Evolutionary conservation across 73 alveolate genomes (phyloP).

Genomic region (Durusdinium trenchii): DNA sequence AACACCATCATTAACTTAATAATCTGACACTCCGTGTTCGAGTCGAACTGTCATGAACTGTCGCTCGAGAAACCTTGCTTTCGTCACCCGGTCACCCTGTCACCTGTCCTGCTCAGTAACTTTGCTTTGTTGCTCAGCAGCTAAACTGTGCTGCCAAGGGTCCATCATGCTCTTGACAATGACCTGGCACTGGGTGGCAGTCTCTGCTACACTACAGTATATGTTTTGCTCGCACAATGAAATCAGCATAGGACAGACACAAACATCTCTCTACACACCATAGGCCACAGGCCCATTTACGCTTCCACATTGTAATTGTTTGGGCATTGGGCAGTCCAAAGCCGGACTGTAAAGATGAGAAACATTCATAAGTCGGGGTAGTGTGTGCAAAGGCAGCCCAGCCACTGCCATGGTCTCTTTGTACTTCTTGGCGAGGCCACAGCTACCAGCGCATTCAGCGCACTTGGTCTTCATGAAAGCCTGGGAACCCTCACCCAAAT

Average conservation of each 20-base stretch:
- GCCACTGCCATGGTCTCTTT: slow-evolving; percentile 78
- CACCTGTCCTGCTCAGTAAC: no score
- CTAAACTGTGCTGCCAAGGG: slow-evolving; percentile 20
- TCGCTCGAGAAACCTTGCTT: no score
- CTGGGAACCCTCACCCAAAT: slow-evolving; percentile 12
- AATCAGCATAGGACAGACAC: no score
- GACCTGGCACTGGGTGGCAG: not conserved
- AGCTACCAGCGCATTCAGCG: slow-evolving; percentile 79
- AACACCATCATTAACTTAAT: no score
- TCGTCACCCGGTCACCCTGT: no score
- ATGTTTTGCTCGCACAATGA: not conserved
- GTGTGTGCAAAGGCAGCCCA: not conserved
- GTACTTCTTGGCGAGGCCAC: slow-evolving; percentile 88
- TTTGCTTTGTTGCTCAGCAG: no score
- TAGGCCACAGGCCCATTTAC: no score
- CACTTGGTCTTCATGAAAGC: slow-evolving; percentile 85
- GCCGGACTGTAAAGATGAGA: not conserved
- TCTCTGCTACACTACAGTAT: not conserved
- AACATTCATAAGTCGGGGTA: not conserved
- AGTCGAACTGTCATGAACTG: no score
- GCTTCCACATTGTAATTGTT: no score
- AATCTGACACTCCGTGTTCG: no score
- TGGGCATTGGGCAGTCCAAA: no score
- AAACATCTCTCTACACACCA: not conserved
- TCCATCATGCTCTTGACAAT: slow-evolving; percentile 92